Evolutionary conservation across 306 rosid genomes (phyloP).

Genomic region (Ceratonia siliqua): DNA sequence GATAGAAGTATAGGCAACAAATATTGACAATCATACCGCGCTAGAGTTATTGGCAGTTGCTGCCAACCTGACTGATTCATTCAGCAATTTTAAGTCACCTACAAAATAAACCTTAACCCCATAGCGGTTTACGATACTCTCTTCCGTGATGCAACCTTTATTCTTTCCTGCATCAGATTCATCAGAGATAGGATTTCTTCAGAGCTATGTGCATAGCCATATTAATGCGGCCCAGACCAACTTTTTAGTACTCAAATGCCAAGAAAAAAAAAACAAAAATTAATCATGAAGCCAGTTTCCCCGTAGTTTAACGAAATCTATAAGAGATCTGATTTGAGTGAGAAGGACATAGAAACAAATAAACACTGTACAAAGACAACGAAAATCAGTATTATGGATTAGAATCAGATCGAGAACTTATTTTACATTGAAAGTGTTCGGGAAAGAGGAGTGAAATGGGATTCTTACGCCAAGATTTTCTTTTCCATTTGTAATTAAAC

Average conservation of each 20-base stretch:
- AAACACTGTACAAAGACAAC: not conserved
- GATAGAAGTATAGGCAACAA: conserved; percentile 50
- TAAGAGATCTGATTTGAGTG: too few species aligned
- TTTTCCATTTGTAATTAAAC: not conserved
- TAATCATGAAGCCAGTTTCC: not conserved
- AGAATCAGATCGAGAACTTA: not conserved
- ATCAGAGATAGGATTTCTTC: conserved; percentile 49
- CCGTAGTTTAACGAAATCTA: not conserved
- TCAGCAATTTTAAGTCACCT: conserved; percentile 43
- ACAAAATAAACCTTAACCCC: conserved; percentile 42
- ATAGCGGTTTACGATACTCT: conserved; percentile 33
- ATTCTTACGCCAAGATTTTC: not conserved
- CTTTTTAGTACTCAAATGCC: too few species aligned
- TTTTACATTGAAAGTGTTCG: not conserved
- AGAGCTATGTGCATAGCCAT: too few species aligned
- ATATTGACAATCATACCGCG: conserved; percentile 40
- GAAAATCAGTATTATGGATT: not conserved
- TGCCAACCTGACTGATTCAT: conserved; percentile 40
- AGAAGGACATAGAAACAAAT: too few species aligned
- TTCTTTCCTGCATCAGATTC: conserved; percentile 47
- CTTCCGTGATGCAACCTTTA: conserved; percentile 40
- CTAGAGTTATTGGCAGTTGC: conserved; percentile 45
- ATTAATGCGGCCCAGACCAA: too few species aligned
- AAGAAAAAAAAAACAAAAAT: too few species aligned
- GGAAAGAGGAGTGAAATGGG: not conserved